A percentile compares a stretch with the other conserved stretches of the same genome.
Evolutionary conservation across 2,329 filamentous ascomycete species (phyloP).

Genomic region (Curvularia hawaiiensis): DNA sequence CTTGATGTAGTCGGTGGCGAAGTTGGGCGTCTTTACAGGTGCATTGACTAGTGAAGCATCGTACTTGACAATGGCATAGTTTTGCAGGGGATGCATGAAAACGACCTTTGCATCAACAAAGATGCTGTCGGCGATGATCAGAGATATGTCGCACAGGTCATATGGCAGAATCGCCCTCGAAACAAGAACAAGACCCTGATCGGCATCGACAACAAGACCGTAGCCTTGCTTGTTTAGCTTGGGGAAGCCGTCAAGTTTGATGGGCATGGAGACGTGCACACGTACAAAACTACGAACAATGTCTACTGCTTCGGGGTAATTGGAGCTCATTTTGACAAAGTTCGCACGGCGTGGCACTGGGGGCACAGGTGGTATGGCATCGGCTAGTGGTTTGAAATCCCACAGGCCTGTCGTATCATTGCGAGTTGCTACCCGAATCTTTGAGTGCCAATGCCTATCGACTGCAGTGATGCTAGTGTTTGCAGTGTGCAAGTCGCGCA

Average conservation of each 20-base stretch:
- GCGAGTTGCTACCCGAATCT: constrained; percentile 89
- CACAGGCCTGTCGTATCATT: constrained; percentile 91
- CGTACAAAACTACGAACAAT: constrained; percentile 94
- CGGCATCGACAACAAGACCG: constrained; percentile 95
- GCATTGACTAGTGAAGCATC: constrained; percentile 92
- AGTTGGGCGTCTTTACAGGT: constrained; percentile 84
- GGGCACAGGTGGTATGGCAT: constrained; percentile 75
- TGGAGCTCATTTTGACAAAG: constrained; percentile 90
- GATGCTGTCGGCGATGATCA: constrained; percentile 96
- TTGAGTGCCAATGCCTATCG: constrained; percentile 93
- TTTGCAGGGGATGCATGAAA: constrained; percentile 95
- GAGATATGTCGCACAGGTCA: constrained; percentile 92
- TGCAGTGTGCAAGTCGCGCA: constrained; percentile 90
- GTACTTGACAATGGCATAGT: constrained; percentile 95
- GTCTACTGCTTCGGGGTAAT: constrained; percentile 87
- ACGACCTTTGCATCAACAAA: constrained; percentile 93
- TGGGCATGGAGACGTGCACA: constrained; percentile 87
- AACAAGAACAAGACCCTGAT: constrained; percentile 92
- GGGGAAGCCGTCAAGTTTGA: constrained; percentile 98
- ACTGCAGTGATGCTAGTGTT: constrained; percentile 92
- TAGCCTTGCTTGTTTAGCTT: constrained; percentile 94
- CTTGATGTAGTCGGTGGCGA: constrained; percentile 81
- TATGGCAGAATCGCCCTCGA: constrained; percentile 95
- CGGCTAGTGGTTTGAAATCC: constrained; percentile 89
- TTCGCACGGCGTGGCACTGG: constrained; percentile 78